Evolutionary conservation across 2,329 filamentous ascomycete species (phyloP).

Genomic region (Fusarium vanettenii): DNA sequence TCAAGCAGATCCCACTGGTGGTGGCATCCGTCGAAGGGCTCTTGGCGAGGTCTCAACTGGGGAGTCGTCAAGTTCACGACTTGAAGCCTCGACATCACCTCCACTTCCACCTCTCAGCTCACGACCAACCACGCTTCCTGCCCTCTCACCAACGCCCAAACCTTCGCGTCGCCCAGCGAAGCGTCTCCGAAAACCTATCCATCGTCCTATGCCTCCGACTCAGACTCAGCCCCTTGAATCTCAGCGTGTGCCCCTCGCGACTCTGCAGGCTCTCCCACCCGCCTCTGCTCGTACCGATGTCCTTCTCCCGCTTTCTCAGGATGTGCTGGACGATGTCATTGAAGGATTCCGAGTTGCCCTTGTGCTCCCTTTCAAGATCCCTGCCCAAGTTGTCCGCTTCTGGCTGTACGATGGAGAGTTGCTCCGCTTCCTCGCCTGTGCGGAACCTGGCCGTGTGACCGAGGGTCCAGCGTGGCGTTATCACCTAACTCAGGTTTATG

Average conservation of each 20-base stretch:
- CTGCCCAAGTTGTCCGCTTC: conserved; percentile 65
- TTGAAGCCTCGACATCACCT: conserved; percentile 18
- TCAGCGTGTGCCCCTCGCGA: conserved; percentile 63
- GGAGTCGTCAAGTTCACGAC: conserved; percentile 22
- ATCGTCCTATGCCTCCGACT: conserved; percentile 34
- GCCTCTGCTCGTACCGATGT: conserved; percentile 65
- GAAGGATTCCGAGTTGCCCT: conserved; percentile 65
- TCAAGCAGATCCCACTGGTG: neutral
- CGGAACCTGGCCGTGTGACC: conserved; percentile 56
- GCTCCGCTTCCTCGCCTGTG: conserved; percentile 69
- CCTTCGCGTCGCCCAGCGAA: conserved; percentile 17
- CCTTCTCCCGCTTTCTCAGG: conserved; percentile 61
- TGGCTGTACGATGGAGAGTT: conserved; percentile 70
- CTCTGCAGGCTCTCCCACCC: conserved; percentile 60
- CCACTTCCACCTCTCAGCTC: conserved; percentile 17
- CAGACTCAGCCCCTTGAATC: conserved; percentile 51
- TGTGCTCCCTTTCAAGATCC: conserved; percentile 66
- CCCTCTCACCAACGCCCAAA: conserved; percentile 25
- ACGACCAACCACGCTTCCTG: conserved; percentile 30
- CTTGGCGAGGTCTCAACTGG: conserved; percentile 19
- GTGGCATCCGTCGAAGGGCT: neutral
- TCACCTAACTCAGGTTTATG: conserved; percentile 62
- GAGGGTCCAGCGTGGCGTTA: conserved; percentile 43
- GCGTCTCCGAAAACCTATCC: conserved; percentile 45
- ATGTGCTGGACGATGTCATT: conserved; percentile 61